Conservation (phyloP, 1,284 basidiomycete genomes). For the Cryptococcus hybrid region DNA sequence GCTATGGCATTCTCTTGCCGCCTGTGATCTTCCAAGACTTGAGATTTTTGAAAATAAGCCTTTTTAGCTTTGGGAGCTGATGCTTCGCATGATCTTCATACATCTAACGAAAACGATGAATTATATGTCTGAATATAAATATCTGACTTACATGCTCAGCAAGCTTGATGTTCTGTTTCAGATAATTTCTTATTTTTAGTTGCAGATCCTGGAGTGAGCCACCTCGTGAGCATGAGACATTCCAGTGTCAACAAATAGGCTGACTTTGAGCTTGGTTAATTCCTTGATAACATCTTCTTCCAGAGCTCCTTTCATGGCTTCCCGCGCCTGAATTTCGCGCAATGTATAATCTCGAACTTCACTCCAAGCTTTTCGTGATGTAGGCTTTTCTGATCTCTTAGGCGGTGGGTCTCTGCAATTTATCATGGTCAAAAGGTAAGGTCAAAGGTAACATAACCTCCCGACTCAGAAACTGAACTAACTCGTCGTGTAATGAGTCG, state of each 20-base stretch:
- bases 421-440: background rate
- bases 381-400: slow-evolving; percentile 57
- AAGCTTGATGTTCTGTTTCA: slow-evolving; percentile 81
- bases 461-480: slow-evolving; percentile 8
- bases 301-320: slow-evolving; percentile 70
- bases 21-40: slow-evolving; percentile 65
- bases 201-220: slow-evolving; percentile 62
- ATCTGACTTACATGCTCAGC: slow-evolving; percentile 53
- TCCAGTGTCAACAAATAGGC: slow-evolving; percentile 8
- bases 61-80: slow-evolving; percentile 72
- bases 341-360: slow-evolving; percentile 81
- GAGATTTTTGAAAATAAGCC: slow-evolving; percentile 72
- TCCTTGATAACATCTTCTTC: slow-evolving; percentile 68
- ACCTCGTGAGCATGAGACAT: background rate
- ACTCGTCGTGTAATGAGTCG: slow-evolving; percentile 55
- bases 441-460: no score
- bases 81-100: slow-evolving; percentile 77
- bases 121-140: background rate
- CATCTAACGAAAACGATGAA: slow-evolving; percentile 41
- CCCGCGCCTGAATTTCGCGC: slow-evolving; percentile 75
- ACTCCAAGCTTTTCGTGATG: slow-evolving; percentile 66
- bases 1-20: slow-evolving; percentile 47
- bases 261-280: slow-evolving; percentile 65
- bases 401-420: background rate
- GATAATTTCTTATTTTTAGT: slow-evolving; percentile 80